Evolutionary conservation across 148 eudicot genomes (phyloP).

Genomic region (Gaultheria prostrata): DNA sequence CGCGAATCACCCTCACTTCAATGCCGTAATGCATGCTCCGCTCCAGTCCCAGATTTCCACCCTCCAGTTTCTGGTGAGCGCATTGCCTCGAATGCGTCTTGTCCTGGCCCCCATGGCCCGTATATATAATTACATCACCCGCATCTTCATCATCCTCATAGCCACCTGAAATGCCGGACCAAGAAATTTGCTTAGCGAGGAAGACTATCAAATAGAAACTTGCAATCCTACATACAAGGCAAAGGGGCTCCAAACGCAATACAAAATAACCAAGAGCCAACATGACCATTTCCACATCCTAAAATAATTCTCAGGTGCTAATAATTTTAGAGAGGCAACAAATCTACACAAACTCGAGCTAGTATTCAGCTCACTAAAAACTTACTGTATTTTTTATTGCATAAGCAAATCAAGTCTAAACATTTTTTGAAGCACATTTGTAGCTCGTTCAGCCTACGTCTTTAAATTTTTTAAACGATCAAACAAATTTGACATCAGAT

Average conservation of each 20-base stretch:
- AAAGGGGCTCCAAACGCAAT: background rate
- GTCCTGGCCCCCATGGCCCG: slow-evolving; percentile 94
- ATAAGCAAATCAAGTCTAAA: background rate
- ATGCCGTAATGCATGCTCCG: slow-evolving; percentile 88
- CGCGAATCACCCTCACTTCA: slow-evolving; percentile 90
- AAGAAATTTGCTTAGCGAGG: background rate
- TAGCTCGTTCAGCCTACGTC: background rate
- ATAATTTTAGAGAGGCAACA: background rate
- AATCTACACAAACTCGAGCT: background rate
- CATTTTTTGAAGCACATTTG: background rate
- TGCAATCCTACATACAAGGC: background rate
- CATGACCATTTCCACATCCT: background rate
- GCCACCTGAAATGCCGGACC: slow-evolving; percentile 40
- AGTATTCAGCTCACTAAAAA: background rate
- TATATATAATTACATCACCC: slow-evolving; percentile 73
- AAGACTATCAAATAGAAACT: background rate
- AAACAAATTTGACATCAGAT: background rate
- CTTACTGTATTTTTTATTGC: background rate
- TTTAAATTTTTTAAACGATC: no score
- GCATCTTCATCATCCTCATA: slow-evolving; percentile 87
- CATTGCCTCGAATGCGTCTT: slow-evolving; percentile 43
- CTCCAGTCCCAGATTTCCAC: slow-evolving; percentile 78
- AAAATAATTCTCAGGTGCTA: background rate
- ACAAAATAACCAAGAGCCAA: background rate
- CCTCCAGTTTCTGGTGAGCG: slow-evolving; percentile 68